These are phyloP conservation scores for Fusarium sp. DNA, from an alignment of 2,329 filamentous ascomycete genomes.

Conservation along the genomic window DNA sequence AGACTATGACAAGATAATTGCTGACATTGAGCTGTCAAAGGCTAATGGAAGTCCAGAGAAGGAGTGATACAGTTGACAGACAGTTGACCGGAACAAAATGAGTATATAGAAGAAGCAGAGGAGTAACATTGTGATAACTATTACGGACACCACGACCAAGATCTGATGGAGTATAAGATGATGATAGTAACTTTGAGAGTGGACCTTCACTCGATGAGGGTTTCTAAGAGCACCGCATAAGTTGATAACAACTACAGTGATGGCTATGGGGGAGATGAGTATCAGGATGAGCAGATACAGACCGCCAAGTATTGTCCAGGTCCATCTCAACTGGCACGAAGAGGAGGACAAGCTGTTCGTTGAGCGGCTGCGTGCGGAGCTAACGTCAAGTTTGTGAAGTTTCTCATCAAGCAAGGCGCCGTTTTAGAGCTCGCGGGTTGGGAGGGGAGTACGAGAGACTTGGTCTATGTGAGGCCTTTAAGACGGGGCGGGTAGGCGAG, in stretches of 20 bases:
- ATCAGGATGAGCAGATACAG: neutral
- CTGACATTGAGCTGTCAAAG: too few relatives aligned
- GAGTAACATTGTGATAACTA: accelerated
- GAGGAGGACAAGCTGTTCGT: neutral
- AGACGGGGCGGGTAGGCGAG: too few relatives aligned
- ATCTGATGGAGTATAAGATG: neutral
- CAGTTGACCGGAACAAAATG: neutral
- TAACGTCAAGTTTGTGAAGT: too few relatives aligned
- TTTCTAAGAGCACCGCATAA: neutral
- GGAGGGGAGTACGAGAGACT: too few relatives aligned
- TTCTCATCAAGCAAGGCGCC: too few relatives aligned
- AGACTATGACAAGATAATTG: too few relatives aligned
- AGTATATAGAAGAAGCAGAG: neutral
- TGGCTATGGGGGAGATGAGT: neutral
- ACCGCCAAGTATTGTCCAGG: accelerated
- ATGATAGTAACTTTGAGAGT: neutral
- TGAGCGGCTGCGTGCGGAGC: neutral
- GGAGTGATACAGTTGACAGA: accelerated
- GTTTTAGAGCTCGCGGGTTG: too few relatives aligned
- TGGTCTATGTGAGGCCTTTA: too few relatives aligned
- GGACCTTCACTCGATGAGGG: neutral
- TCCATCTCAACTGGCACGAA: neutral
- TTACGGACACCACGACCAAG: accelerated
- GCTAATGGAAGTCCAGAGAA: too few relatives aligned
- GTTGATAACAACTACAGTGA: too few relatives aligned